Evolutionary conservation across 1,139 yeast species (phyloP).

Genomic region (Pichia sp.): DNA sequence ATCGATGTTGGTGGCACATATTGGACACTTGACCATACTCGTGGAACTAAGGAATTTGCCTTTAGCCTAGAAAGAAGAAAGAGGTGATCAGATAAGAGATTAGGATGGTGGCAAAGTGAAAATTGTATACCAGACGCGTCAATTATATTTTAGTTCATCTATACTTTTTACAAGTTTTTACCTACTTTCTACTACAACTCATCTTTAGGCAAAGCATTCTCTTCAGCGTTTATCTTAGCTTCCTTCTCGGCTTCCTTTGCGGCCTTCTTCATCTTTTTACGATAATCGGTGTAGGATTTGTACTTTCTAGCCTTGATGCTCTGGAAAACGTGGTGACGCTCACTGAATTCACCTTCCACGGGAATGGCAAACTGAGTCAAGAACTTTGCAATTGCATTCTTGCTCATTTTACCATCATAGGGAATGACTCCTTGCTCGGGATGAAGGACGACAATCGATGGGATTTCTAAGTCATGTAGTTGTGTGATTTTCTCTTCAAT

Average conservation of each 20-base stretch:
- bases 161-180: too few relatives aligned
- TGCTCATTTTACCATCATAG: slow-evolving; percentile 16
- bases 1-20: slow-evolving; percentile 23
- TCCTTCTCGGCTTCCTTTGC: slow-evolving; percentile 6
- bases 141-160: too few relatives aligned
- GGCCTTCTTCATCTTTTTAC: slow-evolving; percentile 2
- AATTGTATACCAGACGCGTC: too few relatives aligned
- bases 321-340: slow-evolving; percentile 15
- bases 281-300: slow-evolving; percentile 19
- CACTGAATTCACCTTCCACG: slow-evolving; percentile 23
- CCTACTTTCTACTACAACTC: too few relatives aligned
- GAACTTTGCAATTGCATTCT: slow-evolving; percentile 16
- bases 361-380: slow-evolving; percentile 17
- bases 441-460: slow-evolving; percentile 15
- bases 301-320: slow-evolving; percentile 19
- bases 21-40: slow-evolving; percentile 30
- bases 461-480: slow-evolving; percentile 7
- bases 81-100: too few relatives aligned
- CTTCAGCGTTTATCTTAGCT: background rate
- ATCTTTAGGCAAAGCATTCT: slow-evolving; percentile 9
- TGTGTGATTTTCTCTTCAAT: slow-evolving; percentile 9
- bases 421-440: slow-evolving; percentile 9
- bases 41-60: too few relatives aligned
- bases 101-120: too few relatives aligned
- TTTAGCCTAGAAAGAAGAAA: too few relatives aligned